A percentile compares a stretch with the other conserved stretches of the same genome.
phyloP scores from a whole-genome alignment of 164 flowering plant genomes.

The Magnolia sinica region DNA sequence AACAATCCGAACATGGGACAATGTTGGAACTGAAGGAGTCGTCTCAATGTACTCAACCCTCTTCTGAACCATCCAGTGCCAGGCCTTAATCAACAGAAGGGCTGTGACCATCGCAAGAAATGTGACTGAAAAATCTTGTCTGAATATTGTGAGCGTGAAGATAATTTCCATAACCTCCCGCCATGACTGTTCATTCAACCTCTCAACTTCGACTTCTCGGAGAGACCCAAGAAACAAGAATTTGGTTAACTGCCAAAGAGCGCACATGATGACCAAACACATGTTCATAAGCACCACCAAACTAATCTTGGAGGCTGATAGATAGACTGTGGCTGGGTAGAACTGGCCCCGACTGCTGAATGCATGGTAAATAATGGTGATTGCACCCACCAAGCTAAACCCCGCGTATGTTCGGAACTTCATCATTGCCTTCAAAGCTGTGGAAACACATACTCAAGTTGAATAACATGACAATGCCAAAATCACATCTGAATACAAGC shows the following conservation, averaged over 20 bases:
- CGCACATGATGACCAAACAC: conserved; percentile 90
- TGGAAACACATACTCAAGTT: conserved; percentile 1
- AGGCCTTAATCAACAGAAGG: conserved; percentile 73
- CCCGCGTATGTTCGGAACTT: conserved; percentile 79
- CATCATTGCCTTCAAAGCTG: conserved; percentile 48
- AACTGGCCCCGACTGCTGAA: conserved; percentile 88
- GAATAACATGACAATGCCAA: neutral
- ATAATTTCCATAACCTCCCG: conserved; percentile 97
- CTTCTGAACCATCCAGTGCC: conserved; percentile 99
- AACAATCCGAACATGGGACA: conserved; percentile 82
- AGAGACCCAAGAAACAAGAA: conserved; percentile 77
- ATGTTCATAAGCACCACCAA: conserved; percentile 86
- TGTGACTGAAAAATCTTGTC: conserved; percentile 87
- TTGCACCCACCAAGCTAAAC: conserved; percentile 60
- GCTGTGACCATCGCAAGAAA: conserved; percentile 91
- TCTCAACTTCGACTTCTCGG: conserved; percentile 97
- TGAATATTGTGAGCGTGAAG: conserved; percentile 89
- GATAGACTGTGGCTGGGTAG: conserved; percentile 87
- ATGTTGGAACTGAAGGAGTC: conserved; percentile 74
- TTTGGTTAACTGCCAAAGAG: conserved; percentile 79
- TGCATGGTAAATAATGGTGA: conserved; percentile 80
- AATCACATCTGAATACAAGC: neutral
- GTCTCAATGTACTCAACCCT: conserved; percentile 98
- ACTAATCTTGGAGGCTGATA: conserved; percentile 92
- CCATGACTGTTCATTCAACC: conserved; percentile 97